Conservation (phyloP, 73 alveolate genomes). For the Uronychia binucleata region DNA sequence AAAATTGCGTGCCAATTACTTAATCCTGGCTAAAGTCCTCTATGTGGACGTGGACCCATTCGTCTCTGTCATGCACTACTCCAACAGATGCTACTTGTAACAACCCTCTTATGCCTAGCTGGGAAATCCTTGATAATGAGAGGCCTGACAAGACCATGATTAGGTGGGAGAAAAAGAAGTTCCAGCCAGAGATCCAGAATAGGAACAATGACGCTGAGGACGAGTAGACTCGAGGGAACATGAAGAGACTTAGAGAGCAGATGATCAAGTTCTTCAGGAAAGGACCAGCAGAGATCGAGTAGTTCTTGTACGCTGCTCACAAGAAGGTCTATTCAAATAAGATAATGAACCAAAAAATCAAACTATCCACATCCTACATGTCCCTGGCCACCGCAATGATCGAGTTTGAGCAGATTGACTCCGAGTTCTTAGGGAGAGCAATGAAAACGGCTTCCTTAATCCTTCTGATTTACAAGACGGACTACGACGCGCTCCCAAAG, state of each 20-base stretch:
- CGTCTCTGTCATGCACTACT: constrained; percentile 12
- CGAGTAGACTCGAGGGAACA: neutral
- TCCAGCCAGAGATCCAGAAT: constrained; percentile 9
- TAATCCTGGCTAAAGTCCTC: constrained; percentile 13
- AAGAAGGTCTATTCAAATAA: constrained; percentile 5
- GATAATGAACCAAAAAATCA: constrained; percentile 13
- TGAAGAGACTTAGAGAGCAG: neutral
- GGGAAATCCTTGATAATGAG: constrained; percentile 46
- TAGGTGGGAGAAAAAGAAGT: constrained; percentile 48
- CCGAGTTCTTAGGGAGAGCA: constrained; percentile 20
- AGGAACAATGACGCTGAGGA: constrained; percentile 14
- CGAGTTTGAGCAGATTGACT: constrained; percentile 44
- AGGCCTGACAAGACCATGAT: constrained; percentile 46
- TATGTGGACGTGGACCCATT: constrained; percentile 55
- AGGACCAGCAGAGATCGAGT: constrained; percentile 32
- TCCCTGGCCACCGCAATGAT: constrained; percentile 26
- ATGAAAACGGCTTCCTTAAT: constrained; percentile 43
- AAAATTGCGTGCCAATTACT: constrained; percentile 22
- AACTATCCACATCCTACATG: neutral
- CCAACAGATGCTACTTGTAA: constrained; percentile 63
- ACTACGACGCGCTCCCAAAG: constrained; percentile 22
- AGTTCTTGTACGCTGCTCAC: constrained; percentile 17
- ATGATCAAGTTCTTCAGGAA: constrained; percentile 23
- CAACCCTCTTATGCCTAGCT: constrained; percentile 9
- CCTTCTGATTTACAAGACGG: constrained; percentile 21